Base-by-base conservation (phyloP, 2,329 filamentous ascomycete species). In the Colletotrichum tabaci region DNA sequence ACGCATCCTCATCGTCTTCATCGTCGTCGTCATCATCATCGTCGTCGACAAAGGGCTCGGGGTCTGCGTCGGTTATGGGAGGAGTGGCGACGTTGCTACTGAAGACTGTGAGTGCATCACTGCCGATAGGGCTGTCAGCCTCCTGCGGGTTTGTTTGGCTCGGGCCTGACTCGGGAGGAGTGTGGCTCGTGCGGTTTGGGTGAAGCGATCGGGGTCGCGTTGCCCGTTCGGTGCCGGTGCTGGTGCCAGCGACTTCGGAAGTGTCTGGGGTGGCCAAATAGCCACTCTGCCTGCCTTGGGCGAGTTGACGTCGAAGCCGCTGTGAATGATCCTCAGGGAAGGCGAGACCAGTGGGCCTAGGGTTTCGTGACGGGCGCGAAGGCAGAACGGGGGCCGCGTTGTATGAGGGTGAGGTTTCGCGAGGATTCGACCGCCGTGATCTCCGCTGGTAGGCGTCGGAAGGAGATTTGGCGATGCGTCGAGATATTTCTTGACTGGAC, bases 61-160 rank as follows among this genome's bases (percentile, higher is more conserved):
- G 81, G 72, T 95, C 93, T 26, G 90, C 89, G 74, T 95, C 93
- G 10, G 90, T 92, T 74, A 94, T 90, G 8, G 93, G 93, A 40
- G 93, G 93, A 12, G 93, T 94, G 62, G 93, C 92, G 61, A 91
- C 90, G 72, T 87, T 90, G 77, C 85, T 88, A 75, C 86, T 87
- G 76, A 93, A 92, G 44, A 89, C 84, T 13, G 89, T 90, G 67
- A 89, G 87, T 2, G 87, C 83, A 67, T 90, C 87, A 76, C 87
- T 89, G 38, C 82, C 86, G 0, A 84, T 82, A 3, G 87, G 87
- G 74, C 89, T 91, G 35, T 82, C 80, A 3, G 61, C 67, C 10
- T 66, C 67, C 40, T 50, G 70, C 44, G 57, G n/a, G 42, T 52
- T 71, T 26, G 80, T 79, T 69, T 84, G 81, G 71, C 80, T 83